Evolutionary conservation across 1,284 basidiomycete genomes (phyloP), one percentile per base, ranked within the genome.

Genomic region (Phellinidium pouzarii): DNA sequence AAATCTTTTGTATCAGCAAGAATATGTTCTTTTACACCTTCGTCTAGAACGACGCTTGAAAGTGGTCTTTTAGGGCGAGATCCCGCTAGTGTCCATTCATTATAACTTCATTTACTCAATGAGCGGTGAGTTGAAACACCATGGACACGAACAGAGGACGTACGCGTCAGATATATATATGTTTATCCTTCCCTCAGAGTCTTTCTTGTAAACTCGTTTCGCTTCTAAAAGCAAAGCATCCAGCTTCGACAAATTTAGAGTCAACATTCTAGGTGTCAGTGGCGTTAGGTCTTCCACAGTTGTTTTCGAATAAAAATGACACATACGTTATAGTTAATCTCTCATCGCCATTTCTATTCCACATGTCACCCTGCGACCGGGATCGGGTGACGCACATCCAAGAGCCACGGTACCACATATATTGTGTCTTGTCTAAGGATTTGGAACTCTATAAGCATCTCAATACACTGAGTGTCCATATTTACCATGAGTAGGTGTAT

Each of bases 361-460:
- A 11, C 27, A 55, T 54, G n/a, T 57, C 58, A 12, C 63, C 62
- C 23, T 71, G 61, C 6, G 64, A 61, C 40, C 65, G 61, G 17
- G 57, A 59, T 8, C 76, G 73, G 4, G 64, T 70, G 36, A 81
- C 61, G 2, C 63, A 64, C 61, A 81, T 68, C 70, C 74, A 78
- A 14, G 68, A 71, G 4, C 67, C 59, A 49, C 73, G 72, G 58
- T 77, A 76, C 75, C 76, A 81, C 26, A 80, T 59, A 0, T 69
- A 64, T 48, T 79, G 75, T 2, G 71, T 68, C 6, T 67, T 65
- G 37, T 50, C 57, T 56, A 20, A 4, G 34, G 19, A 19, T 17
- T 7, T 11, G 22, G 12, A 48, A 14, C 2, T 29, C 34, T 12
- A 29, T 29, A 14, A 47, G 27, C 22, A 29, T 11, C 14, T 14